These are phyloP conservation scores for Gentiana dahurica DNA, from an alignment of 257 asterid species.

Conservation along the genomic window DNA sequence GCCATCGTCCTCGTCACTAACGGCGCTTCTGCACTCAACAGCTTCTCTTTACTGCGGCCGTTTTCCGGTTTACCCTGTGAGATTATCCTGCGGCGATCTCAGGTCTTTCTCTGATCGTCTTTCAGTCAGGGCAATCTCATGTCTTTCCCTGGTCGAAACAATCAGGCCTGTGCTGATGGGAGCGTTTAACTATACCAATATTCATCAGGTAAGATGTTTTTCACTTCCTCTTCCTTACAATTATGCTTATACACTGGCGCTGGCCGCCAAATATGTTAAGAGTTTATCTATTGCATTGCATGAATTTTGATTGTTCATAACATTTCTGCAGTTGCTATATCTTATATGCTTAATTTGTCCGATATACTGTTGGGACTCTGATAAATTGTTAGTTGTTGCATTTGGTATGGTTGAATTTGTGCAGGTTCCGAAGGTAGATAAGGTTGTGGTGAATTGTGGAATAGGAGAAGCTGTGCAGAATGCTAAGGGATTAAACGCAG, in stretches of 20 bases:
- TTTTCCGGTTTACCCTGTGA: constrained; percentile 22
- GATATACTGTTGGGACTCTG: not conserved
- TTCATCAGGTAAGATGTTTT: constrained; percentile 49
- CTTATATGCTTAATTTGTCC: not conserved
- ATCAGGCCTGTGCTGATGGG: constrained; percentile 70
- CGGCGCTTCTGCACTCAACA: constrained; percentile 47
- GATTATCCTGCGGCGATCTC: constrained; percentile 24
- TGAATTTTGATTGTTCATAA: not conserved
- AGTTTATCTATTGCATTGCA: no score
- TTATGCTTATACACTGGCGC: no score
- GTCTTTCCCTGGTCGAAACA: constrained; percentile 58
- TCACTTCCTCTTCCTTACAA: no score
- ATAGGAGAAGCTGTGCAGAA: constrained; percentile 99
- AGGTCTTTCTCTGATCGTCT: constrained; percentile 24
- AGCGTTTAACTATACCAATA: constrained; percentile 71
- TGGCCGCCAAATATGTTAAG: no score
- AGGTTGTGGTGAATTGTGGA: constrained; percentile 95
- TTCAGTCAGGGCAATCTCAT: constrained; percentile 45
- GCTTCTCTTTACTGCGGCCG: constrained; percentile 53
- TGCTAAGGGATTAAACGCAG: constrained; percentile 94
- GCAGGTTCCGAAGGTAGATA: constrained; percentile 81
- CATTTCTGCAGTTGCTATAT: not conserved
- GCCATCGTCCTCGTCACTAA: no score
- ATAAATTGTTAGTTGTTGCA: not conserved
- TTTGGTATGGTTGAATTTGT: constrained; percentile 1